Evolutionary conservation across 2,329 filamentous ascomycete genomes (phyloP).

Genomic region (Paraphoma chrysanthemicola): DNA sequence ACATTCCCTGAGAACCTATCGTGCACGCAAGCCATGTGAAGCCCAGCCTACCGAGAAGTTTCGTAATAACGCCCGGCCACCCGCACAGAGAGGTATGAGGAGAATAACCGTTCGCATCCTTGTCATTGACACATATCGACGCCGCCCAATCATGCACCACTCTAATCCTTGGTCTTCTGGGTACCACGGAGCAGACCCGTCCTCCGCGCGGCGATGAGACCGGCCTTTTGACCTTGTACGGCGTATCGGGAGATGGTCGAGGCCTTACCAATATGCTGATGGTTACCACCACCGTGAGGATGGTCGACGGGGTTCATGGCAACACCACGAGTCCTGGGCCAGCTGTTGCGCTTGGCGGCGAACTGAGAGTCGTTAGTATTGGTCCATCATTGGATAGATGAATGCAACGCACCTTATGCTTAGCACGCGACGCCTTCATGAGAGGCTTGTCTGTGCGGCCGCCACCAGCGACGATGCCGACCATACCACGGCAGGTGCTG

Average conservation of each 20-base stretch:
- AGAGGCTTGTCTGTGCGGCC: conserved; percentile 99
- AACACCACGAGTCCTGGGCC: conserved; percentile 99
- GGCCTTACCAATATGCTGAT: conserved; percentile 99
- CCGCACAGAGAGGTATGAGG: conserved; percentile 46
- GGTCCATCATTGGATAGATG: no score
- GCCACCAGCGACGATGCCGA: conserved; percentile 99
- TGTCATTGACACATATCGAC: conserved; percentile 36
- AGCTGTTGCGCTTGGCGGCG: conserved; percentile 99
- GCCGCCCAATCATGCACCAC: conserved; percentile 34
- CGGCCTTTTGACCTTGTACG: conserved; percentile 98
- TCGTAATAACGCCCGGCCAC: conserved; percentile 49
- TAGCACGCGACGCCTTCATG: conserved; percentile 98
- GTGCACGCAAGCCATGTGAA: conserved; percentile 42
- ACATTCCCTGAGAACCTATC: conserved; percentile 47
- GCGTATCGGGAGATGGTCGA: conserved; percentile 99
- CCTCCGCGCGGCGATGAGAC: conserved; percentile 99
- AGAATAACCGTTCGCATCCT: conserved; percentile 46
- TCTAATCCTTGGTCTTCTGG: conserved; percentile 95
- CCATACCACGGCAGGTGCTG: conserved; percentile 94
- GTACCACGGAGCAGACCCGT: conserved; percentile 99
- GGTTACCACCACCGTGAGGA: conserved; percentile 84
- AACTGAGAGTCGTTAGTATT: conserved; percentile 61
- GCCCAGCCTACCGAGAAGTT: conserved; percentile 41
- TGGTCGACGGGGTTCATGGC: conserved; percentile 99
- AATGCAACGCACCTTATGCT: conserved; percentile 73